A percentile compares a stretch with the other conserved stretches of the same genome.
Evolutionary conservation across 441 rosid species (phyloP).

Genomic region (Corymbia calophylla): DNA sequence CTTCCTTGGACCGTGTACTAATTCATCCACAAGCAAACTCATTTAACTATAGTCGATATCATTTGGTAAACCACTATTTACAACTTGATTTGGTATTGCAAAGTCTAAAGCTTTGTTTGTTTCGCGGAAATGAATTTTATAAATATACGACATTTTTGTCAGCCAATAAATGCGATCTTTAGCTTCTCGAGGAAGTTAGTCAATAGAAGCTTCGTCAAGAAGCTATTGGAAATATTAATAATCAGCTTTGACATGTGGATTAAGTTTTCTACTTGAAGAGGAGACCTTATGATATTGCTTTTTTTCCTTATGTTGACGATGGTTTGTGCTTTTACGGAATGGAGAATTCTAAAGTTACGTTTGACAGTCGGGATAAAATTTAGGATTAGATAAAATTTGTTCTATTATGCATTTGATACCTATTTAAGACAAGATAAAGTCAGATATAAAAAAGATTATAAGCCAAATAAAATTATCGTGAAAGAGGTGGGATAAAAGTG

Average conservation of each 20-base stretch:
- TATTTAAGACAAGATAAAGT: too few relatives aligned
- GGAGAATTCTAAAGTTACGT: not conserved
- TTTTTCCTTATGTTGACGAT: not conserved
- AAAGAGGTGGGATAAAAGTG: too few relatives aligned
- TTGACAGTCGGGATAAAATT: too few relatives aligned
- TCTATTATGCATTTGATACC: too few relatives aligned
- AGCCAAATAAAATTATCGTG: too few relatives aligned
- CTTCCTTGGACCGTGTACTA: not conserved
- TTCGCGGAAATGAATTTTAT: too few relatives aligned
- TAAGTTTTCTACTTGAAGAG: constrained; percentile 14
- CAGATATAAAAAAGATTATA: too few relatives aligned
- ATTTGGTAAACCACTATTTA: not conserved
- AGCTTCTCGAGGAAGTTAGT: constrained; percentile 24
- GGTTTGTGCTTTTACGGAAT: not conserved
- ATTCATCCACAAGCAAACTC: not conserved
- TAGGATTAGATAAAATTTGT: too few relatives aligned
- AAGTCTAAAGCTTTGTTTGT: too few relatives aligned
- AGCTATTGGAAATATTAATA: constrained; percentile 4
- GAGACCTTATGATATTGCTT: not conserved
- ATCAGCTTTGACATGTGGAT: constrained; percentile 1
- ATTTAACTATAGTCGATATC: not conserved
- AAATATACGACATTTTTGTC: too few relatives aligned
- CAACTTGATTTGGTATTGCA: too few relatives aligned
- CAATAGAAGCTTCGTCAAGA: constrained; percentile 15
- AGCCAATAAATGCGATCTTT: too few relatives aligned